Evolutionary conservation across 805 yeast genomes (phyloP).

Genomic region (Candida gorgasii): DNA sequence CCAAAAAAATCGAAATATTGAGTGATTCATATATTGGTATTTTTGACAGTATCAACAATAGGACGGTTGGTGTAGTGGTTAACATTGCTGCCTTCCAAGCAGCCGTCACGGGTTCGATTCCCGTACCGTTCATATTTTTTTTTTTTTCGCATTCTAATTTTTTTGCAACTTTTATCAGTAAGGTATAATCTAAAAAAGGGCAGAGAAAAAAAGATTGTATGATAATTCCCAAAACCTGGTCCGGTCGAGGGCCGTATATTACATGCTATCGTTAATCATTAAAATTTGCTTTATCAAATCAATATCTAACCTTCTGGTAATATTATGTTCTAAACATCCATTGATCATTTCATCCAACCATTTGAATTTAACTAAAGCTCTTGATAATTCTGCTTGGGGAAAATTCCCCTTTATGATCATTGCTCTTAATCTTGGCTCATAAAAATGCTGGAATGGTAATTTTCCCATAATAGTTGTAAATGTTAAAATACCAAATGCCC

Average conservation of each 20-base stretch:
- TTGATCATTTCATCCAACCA: conserved; percentile 39
- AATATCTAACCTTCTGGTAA: conserved; percentile 53
- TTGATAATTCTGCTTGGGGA: conserved; percentile 43
- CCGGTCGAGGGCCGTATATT: background rate
- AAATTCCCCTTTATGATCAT: conserved; percentile 69
- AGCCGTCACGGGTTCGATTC: conserved; percentile 94
- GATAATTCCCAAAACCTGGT: no score
- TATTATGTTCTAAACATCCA: conserved; percentile 56
- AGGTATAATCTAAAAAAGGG: no score
- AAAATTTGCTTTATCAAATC: conserved; percentile 29
- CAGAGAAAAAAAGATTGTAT: no score
- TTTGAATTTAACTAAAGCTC: conserved; percentile 19
- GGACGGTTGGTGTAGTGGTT: conserved; percentile 94
- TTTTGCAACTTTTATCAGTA: no score
- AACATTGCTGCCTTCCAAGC: conserved; percentile 94
- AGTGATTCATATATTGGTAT: background rate
- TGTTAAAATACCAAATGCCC: conserved; percentile 86
- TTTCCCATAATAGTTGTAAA: conserved; percentile 73
- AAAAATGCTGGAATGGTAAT: conserved; percentile 82
- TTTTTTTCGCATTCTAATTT: conserved; percentile 8
- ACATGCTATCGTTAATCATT: conserved; percentile 14
- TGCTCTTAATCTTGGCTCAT: conserved; percentile 75
- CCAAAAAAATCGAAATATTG: no score
- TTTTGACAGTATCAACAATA: no score
- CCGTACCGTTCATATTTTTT: conserved; percentile 75